Percentiles rank a stretch among this genome's conserved stretches.
Evolutionary conservation across 257 asterid genomes (phyloP).

Genomic region (Sherardia arvensis): DNA sequence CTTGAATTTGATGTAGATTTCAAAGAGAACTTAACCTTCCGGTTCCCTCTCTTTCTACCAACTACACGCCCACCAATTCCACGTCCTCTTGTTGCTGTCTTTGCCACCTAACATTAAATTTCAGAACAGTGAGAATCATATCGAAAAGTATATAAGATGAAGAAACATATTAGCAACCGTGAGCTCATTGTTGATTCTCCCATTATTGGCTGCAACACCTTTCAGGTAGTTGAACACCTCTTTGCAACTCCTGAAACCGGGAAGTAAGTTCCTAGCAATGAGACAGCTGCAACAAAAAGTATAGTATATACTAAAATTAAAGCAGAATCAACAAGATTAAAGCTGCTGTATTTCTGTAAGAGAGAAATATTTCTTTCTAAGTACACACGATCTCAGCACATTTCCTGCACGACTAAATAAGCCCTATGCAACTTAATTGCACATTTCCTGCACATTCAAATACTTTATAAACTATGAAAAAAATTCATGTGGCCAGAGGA

Average conservation of each 20-base stretch:
- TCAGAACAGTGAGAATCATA: neutral
- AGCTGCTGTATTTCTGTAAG: too few relatives aligned
- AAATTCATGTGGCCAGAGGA: neutral
- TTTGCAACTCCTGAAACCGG: conserved; percentile 79
- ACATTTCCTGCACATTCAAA: too few relatives aligned
- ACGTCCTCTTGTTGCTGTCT: conserved; percentile 59
- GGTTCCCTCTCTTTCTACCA: conserved; percentile 81
- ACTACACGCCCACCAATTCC: too few relatives aligned
- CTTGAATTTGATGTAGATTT: conserved; percentile 95
- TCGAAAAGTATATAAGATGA: too few relatives aligned
- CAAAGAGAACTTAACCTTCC: conserved; percentile 85
- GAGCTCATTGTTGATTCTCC: conserved; percentile 41
- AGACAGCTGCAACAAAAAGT: conserved; percentile 54
- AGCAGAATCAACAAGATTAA: too few relatives aligned
- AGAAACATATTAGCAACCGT: conserved; percentile 34
- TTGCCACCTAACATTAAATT: conserved; percentile 33
- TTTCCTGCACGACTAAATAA: neutral
- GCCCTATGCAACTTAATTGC: too few relatives aligned
- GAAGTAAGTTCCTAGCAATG: conserved; percentile 80
- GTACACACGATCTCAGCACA: too few relatives aligned
- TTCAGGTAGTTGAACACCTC: conserved; percentile 72
- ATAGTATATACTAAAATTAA: too few relatives aligned
- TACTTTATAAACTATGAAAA: neutral
- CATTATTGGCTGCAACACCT: conserved; percentile 44
- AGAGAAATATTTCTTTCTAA: too few relatives aligned